A percentile compares a stretch with the other conserved stretches of the same genome.
These are phyloP conservation scores for Vigna trinervia DNA, from an alignment of 306 rosid genomes.

Conservation along the genomic window DNA sequence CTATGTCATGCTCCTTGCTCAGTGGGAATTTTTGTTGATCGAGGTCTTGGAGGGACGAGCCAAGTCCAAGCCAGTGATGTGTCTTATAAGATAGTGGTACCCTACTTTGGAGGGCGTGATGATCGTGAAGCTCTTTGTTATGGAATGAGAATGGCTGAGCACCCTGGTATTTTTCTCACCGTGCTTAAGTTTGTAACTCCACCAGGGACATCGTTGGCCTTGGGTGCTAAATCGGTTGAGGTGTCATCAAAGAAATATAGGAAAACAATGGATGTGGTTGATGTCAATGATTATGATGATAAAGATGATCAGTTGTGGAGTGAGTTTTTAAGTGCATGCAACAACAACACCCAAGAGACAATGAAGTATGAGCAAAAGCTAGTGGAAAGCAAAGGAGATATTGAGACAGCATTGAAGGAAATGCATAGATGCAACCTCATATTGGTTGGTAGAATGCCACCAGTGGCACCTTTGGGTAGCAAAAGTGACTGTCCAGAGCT, in stretches of 20 bases:
- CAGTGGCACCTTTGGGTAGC: slow-evolving; percentile 50
- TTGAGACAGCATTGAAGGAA: slow-evolving; percentile 47
- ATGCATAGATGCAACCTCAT: slow-evolving; percentile 54
- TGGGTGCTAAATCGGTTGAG: slow-evolving; percentile 52
- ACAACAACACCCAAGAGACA: slow-evolving; percentile 42
- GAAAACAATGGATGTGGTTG: slow-evolving; percentile 15
- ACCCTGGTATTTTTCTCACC: slow-evolving; percentile 60
- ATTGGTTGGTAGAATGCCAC: slow-evolving; percentile 69
- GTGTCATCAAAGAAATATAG: slow-evolving; percentile 40
- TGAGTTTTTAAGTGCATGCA: slow-evolving; percentile 42
- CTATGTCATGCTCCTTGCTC: slow-evolving; percentile 71
- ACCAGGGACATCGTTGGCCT: slow-evolving; percentile 50
- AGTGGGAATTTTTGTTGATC: slow-evolving; percentile 69
- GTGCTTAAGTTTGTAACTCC: slow-evolving; percentile 49
- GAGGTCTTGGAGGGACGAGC: slow-evolving; percentile 72
- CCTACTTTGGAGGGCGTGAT: slow-evolving; percentile 71
- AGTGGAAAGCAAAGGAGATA: slow-evolving; percentile 55
- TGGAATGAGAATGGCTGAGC: slow-evolving; percentile 74
- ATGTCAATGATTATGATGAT: slow-evolving; percentile 11
- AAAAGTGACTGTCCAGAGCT: slow-evolving; percentile 65
- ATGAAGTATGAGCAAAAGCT: slow-evolving; percentile 52
- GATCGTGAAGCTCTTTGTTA: slow-evolving; percentile 73
- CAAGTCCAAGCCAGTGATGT: slow-evolving; percentile 75
- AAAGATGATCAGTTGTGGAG: slow-evolving; percentile 51
- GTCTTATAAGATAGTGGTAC: slow-evolving; percentile 48